Conservation (phyloP, 306 rosid species). For the Malus orientalis region DNA sequence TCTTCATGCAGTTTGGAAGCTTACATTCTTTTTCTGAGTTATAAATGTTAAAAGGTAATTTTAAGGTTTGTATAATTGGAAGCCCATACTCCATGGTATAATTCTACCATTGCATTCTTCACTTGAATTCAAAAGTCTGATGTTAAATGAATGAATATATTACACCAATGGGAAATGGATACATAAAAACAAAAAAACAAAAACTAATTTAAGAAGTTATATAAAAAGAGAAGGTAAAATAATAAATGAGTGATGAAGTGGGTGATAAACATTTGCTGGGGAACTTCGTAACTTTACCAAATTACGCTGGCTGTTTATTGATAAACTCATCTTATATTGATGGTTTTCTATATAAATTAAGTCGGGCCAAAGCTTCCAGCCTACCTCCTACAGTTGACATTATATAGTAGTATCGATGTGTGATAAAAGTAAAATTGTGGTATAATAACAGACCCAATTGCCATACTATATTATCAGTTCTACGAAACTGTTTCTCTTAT, state of each 20-base stretch:
- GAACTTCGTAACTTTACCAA: background rate
- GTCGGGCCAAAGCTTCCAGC: background rate
- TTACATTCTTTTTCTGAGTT: background rate
- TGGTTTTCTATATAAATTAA: background rate
- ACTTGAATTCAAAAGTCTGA: background rate
- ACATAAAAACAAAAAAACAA: background rate
- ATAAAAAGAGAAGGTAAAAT: background rate
- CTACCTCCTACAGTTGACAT: background rate
- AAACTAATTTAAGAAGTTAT: background rate
- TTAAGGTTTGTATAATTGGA: background rate
- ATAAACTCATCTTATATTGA: background rate
- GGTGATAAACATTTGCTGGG: background rate
- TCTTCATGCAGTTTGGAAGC: background rate
- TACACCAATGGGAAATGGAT: background rate
- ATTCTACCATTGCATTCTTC: background rate
- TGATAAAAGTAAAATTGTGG: too few species aligned
- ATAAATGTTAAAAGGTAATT: background rate
- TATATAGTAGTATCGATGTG: background rate
- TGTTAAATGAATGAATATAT: background rate
- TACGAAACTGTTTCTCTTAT: background rate
- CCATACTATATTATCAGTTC: background rate
- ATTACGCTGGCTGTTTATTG: background rate
- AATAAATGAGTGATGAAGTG: background rate
- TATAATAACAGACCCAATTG: background rate
- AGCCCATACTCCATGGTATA: background rate